Evolutionary conservation across 805 yeast species (phyloP), one percentile per base, ranked within the genome.

Genomic region (Lipomyces chichibuensis): DNA sequence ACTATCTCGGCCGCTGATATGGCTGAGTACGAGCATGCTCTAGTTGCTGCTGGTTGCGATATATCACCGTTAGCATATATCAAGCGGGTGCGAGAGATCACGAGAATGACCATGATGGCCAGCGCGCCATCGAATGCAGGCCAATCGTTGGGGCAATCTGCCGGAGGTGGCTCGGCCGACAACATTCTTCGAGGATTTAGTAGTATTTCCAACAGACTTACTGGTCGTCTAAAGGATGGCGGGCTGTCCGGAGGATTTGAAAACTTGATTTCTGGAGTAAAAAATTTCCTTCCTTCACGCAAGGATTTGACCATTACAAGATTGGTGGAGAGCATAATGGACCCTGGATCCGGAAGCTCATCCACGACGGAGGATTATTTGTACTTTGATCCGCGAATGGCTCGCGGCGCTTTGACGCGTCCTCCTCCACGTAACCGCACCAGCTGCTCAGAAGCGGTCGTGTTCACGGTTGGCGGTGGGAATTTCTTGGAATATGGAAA

Each of bases 391-490:
- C 98, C 99, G 35, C 88, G 86, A 73, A 80, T 84, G 58, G 88
- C 91, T 2, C 85, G 98, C 71, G 98, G 98, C 3, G 89, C 96
- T 6, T 93, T 89, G 73, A 87, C 97, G 2, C 87, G 89, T 73
- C 94, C 93, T 49, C 98, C 98, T 51, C 69, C 69, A 77, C 86
- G 97, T 75, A 87, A 87, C 66, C 65, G 72, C 39, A 55, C 59
- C n/a, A 37, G 61, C 8, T 59, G 55, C 51, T 62, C 67, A 1
- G 95, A 92, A 72, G 87, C 96, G 1, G 80, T 91, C 60, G 97
- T 95, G 25, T 95, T 95, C 77, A 91, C 93, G 62, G 93, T 95
- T 64, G 99, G 99, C 32, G 99, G 99, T 46, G 98, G 98, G 59
- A 93, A 91, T 78, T 95, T 92, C 76, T 80, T 91, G 69, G 99